Conservation (phyloP, 495 filamentous ascomycete genomes). For the Penicillium bialowiezense region DNA sequence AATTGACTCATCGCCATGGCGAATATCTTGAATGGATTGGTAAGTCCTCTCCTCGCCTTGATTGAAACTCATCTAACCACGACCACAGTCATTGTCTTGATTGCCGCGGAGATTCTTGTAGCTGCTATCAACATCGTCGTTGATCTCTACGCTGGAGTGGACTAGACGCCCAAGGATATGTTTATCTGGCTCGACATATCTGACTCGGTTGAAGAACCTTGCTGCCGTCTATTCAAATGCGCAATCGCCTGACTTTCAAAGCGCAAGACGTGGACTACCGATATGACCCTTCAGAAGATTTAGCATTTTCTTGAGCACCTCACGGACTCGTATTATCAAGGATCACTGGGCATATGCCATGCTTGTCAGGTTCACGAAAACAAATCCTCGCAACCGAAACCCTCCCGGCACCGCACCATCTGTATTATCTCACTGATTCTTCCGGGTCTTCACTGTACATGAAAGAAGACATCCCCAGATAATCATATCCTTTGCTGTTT, state of each 20-base stretch:
- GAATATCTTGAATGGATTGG: conserved; percentile 96
- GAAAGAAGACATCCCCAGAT: conserved; percentile 3
- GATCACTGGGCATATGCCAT: too few species aligned
- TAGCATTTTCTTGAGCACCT: too few species aligned
- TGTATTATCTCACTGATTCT: background rate
- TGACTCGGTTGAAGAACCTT: conserved; percentile 7
- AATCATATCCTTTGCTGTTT: conserved; percentile 2
- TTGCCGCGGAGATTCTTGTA: conserved; percentile 93
- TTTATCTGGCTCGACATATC: conserved; percentile 84
- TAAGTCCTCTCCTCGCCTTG: conserved; percentile 37
- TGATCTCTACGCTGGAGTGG: conserved; percentile 84
- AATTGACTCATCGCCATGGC: conserved; percentile 92
- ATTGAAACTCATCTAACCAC: conserved; percentile 9
- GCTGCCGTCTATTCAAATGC: background rate
- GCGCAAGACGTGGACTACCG: background rate
- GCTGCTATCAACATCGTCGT: conserved; percentile 94
- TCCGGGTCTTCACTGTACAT: conserved; percentile 5
- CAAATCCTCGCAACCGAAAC: background rate
- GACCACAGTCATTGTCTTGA: conserved; percentile 78
- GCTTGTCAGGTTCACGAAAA: too few species aligned
- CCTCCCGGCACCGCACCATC: background rate
- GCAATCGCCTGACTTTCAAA: background rate
- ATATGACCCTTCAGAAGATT: too few species aligned
- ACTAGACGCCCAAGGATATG: conserved; percentile 74
- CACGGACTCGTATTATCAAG: too few species aligned